Conservation (phyloP, 345 rosid species). For the Linum tenue region DNA sequence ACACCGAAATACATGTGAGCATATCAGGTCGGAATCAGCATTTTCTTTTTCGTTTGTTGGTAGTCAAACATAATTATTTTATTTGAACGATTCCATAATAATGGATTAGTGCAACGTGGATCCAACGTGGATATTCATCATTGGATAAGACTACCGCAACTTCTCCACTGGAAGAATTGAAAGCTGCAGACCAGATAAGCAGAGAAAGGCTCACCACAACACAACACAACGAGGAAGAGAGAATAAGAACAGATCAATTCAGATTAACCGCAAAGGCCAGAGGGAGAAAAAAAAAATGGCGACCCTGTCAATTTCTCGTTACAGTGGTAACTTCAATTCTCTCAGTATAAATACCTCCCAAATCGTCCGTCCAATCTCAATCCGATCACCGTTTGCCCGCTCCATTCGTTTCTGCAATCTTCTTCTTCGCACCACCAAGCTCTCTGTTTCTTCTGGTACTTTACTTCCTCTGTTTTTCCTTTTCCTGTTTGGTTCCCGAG, state of each 20-base stretch:
- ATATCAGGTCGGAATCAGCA: too few relatives aligned
- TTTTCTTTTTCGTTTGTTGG: too few relatives aligned
- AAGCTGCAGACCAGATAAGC: not conserved
- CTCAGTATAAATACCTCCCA: slow-evolving; percentile 43
- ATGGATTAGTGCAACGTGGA: slow-evolving; percentile 17
- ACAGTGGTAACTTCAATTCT: slow-evolving; percentile 15
- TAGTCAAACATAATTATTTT: too few relatives aligned
- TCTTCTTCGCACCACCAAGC: slow-evolving; percentile 3
- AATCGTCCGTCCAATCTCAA: slow-evolving; percentile 17
- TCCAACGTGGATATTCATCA: slow-evolving; percentile 25
- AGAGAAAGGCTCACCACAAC: not conserved
- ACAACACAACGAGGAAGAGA: slow-evolving; percentile 1
- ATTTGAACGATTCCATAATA: too few relatives aligned
- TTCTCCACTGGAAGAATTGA: not conserved
- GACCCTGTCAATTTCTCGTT: slow-evolving; percentile 24
- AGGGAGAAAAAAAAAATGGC: slow-evolving; percentile 19
- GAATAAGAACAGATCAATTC: not conserved
- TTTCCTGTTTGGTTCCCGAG: slow-evolving; percentile 10
- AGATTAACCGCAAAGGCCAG: not conserved
- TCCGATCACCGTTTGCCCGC: slow-evolving; percentile 9
- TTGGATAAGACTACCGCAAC: not conserved
- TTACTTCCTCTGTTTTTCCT: not conserved
- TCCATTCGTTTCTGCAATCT: slow-evolving; percentile 10
- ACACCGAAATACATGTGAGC: too few relatives aligned
- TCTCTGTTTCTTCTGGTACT: slow-evolving; percentile 21